Base-by-base conservation (phyloP, 257 asterid species). In the Craterostigma plantagineum region DNA sequence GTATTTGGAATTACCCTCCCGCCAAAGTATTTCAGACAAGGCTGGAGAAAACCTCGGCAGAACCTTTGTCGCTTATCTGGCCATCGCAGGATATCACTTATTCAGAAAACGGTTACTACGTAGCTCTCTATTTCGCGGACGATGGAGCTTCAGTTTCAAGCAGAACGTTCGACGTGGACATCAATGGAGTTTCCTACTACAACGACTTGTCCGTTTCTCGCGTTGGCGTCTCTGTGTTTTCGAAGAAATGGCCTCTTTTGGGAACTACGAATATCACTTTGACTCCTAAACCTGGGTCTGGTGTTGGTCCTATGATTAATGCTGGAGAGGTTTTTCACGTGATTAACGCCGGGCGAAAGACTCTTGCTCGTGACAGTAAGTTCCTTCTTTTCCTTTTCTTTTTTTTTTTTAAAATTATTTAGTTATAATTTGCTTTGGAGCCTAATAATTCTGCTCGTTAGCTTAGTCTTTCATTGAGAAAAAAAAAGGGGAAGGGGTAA, bases 1-100 rank as follows among this genome's bases (percentile, higher is more conserved):
- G 94, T 33, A 74, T 90, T 64, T 90, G 99, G 99, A 90, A 83
- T 65, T 55, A 66, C 12, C 99, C 99, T 6, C 95, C 99, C 12
- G 39, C 47, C 0, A 71, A 55, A 57, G 73, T 90, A 18, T 90
- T 90, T 38, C 77, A 63, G 49, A 70, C 94, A 7, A 62, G 67
- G 33, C 23, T 79, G 47, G 46, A 63, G 14, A 65, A 15, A 34
- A 51, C 51, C 55, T 58, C 55, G 14, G 66, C 68, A 0, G 77
- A 61, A 37, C 70, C 86, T 18, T 48, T 90, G 48, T 62, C 71
- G 39, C 51, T 90, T 42, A 50, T 18, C 13, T 90, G 99, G 99
- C 99, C 99, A 14, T 79, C 77, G 0, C 55, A 42, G 15, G 53
- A 75, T 38, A 64, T 83, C 14, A 72, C 69, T 0, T 56, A 52